Percentiles rank a stretch among this genome's conserved stretches.
These are phyloP conservation scores for Neurospora crassa DNA, from an alignment of 2,329 filamentous ascomycete genomes.

Conservation along the genomic window DNA sequence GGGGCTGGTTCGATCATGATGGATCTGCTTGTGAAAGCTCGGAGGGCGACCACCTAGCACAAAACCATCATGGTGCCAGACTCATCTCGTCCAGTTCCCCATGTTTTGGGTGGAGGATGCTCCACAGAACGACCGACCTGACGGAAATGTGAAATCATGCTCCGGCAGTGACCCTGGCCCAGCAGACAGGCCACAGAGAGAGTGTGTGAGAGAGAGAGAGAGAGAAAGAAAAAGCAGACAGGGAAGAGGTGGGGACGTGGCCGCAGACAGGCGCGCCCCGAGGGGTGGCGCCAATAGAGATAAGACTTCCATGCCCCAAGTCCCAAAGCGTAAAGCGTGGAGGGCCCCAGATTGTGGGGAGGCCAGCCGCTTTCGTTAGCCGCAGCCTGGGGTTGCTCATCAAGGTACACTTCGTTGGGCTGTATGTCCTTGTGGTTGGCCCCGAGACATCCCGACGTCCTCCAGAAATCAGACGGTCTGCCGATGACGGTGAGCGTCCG, in stretches of 20 bases:
- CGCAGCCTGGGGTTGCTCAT: not conserved
- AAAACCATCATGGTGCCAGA: not conserved
- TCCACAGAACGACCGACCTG: not conserved
- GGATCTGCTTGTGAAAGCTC: not conserved
- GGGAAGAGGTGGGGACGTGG: conserved; percentile 7
- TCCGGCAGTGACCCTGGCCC: not conserved
- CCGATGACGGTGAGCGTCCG: not conserved
- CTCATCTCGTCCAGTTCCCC: not conserved
- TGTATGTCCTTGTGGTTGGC: not conserved
- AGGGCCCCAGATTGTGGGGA: conserved; percentile 7
- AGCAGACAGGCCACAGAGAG: not conserved
- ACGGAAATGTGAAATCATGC: not conserved
- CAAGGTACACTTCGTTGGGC: not conserved
- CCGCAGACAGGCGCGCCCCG: conserved; percentile 9
- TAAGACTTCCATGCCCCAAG: conserved; percentile 7
- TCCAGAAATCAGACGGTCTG: not conserved
- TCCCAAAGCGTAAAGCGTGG: conserved; percentile 12
- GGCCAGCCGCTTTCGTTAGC: not conserved
- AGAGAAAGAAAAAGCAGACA: not conserved
- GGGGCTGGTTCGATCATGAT: not conserved
- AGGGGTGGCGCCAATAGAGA: conserved; percentile 15
- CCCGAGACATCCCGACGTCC: not conserved
- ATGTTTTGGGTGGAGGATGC: not conserved
- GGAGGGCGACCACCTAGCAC: not conserved
- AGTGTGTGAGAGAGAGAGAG: not conserved